Evolutionary conservation across 305 asterid genomes (phyloP).

Genomic region (Fraxinus albicans): DNA sequence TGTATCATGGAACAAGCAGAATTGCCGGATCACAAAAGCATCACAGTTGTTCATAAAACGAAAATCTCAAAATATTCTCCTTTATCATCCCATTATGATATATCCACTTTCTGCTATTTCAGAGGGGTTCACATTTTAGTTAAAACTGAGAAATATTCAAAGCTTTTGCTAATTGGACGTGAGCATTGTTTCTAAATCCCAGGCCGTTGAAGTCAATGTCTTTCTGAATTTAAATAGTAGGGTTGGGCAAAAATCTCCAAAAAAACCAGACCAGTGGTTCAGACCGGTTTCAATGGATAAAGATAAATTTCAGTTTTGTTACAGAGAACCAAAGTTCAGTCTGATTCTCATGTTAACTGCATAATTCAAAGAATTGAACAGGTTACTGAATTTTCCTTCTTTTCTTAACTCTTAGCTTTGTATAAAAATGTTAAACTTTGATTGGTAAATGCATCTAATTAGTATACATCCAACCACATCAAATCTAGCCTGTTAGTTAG

Average conservation of each 20-base stretch:
- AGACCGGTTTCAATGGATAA: neutral
- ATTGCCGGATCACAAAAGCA: neutral
- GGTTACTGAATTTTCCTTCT: neutral
- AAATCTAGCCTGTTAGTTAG: neutral
- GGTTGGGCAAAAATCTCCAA: neutral
- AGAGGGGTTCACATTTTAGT: neutral
- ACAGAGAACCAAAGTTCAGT: neutral
- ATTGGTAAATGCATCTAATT: neutral
- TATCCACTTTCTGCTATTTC: neutral
- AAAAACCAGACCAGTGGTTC: neutral
- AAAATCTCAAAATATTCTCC: neutral
- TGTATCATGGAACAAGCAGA: neutral
- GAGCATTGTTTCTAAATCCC: neutral
- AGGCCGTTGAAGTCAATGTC: neutral
- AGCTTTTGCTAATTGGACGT: neutral
- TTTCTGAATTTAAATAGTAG: neutral
- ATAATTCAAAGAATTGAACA: neutral
- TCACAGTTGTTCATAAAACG: constrained; percentile 2
- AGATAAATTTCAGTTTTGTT: neutral
- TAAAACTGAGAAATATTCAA: neutral
- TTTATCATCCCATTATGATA: neutral
- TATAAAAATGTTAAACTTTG: neutral
- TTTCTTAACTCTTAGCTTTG: neutral
- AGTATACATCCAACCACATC: neutral
- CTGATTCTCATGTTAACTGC: neutral